Evolutionary conservation across 2,329 filamentous ascomycete genomes (phyloP).

Genomic region (Chaetothyriales sp.): DNA sequence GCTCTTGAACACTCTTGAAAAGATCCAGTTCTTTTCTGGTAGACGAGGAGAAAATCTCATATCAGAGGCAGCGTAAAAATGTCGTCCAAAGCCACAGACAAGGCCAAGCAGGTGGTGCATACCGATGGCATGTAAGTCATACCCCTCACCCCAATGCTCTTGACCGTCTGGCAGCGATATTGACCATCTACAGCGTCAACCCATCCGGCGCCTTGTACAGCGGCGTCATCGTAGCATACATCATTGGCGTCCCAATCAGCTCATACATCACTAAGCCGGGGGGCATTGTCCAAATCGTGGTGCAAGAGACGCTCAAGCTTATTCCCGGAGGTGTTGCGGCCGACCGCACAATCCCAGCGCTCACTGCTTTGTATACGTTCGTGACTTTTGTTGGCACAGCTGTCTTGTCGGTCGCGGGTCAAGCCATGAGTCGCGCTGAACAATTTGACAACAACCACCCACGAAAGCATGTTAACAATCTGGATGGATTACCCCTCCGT

Average conservation of each 20-base stretch:
- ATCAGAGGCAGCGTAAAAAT: too few relatives aligned
- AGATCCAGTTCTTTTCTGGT: too few relatives aligned
- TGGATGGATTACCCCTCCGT: conserved; percentile 7
- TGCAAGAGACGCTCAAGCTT: not conserved
- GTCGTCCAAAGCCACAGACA: conserved; percentile 1
- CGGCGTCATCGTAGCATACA: not conserved
- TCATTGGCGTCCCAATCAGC: conserved; percentile 6
- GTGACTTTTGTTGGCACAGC: conserved; percentile 5
- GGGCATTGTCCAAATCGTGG: not conserved
- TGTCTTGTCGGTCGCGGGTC: conserved; percentile 6
- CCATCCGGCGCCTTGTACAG: not conserved
- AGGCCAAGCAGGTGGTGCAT: conserved; percentile 1
- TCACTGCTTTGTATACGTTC: conserved; percentile 8
- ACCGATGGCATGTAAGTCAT: conserved; percentile 3
- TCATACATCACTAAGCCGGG: not conserved
- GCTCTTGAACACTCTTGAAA: too few relatives aligned
- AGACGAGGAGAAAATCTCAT: too few relatives aligned
- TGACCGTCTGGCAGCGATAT: not conserved
- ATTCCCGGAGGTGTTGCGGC: conserved; percentile 1
- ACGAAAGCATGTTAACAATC: conserved; percentile 2
- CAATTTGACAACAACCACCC: conserved; percentile 6
- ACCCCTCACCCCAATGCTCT: not conserved
- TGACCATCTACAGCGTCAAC: not conserved
- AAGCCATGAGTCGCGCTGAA: conserved; percentile 5
- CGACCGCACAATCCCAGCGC: conserved; percentile 4